Percentiles rank a stretch among this genome's conserved stretches.
phyloP scores from a whole-genome alignment of 306 rosid genomes.

The Cyclanthera cordifolia region DNA sequence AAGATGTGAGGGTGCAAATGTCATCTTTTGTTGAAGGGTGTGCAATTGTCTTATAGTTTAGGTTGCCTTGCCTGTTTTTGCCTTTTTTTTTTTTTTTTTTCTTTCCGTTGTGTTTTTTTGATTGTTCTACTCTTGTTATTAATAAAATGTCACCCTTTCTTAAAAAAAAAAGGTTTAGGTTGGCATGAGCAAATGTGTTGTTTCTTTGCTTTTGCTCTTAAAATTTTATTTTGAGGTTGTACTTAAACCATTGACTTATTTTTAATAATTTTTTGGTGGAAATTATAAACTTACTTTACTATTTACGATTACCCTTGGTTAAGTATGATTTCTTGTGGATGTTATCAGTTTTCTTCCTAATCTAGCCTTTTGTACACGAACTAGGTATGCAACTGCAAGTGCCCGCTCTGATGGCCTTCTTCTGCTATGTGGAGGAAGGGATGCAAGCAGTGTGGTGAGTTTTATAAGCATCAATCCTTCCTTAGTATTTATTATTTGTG shows the following conservation, averaged over 20 bases:
- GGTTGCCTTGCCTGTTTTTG: too few relatives aligned
- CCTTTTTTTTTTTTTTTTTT: too few relatives aligned
- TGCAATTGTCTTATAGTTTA: background rate
- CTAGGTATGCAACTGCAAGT: constrained; percentile 99
- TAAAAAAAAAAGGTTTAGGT: too few relatives aligned
- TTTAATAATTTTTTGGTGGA: background rate
- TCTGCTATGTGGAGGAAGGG: constrained; percentile 98
- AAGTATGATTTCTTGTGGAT: background rate
- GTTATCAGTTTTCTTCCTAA: background rate
- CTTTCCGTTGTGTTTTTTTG: too few relatives aligned
- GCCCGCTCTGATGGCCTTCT: constrained; percentile 99
- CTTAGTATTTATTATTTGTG: background rate
- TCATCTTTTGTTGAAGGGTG: background rate
- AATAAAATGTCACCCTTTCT: too few relatives aligned
- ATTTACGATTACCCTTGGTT: background rate
- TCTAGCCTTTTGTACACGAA: constrained; percentile 18
- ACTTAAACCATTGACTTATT: background rate
- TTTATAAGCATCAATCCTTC: background rate
- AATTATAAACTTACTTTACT: background rate
- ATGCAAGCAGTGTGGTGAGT: constrained; percentile 94
- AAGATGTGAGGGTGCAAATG: background rate
- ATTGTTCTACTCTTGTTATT: too few relatives aligned
- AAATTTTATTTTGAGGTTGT: background rate
- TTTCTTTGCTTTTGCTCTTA: too few relatives aligned
- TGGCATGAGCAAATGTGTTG: background rate